These are phyloP conservation scores for Aspergillus diversus DNA, from an alignment of 495 filamentous ascomycete species.

Conservation along the genomic window DNA sequence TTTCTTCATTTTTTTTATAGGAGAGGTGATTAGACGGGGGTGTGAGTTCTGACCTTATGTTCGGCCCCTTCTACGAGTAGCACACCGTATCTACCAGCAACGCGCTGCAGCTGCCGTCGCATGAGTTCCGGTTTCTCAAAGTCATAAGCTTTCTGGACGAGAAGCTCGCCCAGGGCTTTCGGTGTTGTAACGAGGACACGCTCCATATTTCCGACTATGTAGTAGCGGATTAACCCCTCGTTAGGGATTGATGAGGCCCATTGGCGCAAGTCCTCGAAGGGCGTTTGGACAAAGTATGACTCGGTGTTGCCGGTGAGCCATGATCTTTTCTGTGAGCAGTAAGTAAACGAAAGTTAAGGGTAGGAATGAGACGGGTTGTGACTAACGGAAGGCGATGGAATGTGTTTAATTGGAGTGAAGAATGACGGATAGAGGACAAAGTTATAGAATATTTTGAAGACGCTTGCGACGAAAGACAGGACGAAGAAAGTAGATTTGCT, in stretches of 20 bases:
- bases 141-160: slow-evolving; percentile 71
- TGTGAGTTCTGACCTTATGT: slow-evolving; percentile 59
- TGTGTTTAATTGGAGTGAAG: slow-evolving; percentile 69
- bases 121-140: slow-evolving; percentile 73
- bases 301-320: slow-evolving; percentile 42
- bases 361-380: neutral
- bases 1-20: too few relatives aligned
- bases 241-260: slow-evolving; percentile 66
- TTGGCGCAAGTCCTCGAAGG: slow-evolving; percentile 50
- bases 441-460: slow-evolving; percentile 47
- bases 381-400: slow-evolving; percentile 63
- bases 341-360: neutral
- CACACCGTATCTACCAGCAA: slow-evolving; percentile 72
- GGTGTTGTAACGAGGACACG: slow-evolving; percentile 67
- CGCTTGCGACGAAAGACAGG: slow-evolving; percentile 27
- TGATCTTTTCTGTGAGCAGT: slow-evolving; percentile 32
- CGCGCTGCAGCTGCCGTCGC: slow-evolving; percentile 57
- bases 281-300: slow-evolving; percentile 40
- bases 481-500: slow-evolving; percentile 28
- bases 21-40: too few relatives aligned
- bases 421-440: slow-evolving; percentile 69
- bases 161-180: slow-evolving; percentile 67
- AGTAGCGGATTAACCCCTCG: slow-evolving; percentile 79
- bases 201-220: slow-evolving; percentile 67
- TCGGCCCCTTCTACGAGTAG: slow-evolving; percentile 85